A percentile compares a stretch with the other conserved stretches of the same genome.
These are phyloP conservation scores for Yarrowia sp. DNA, from an alignment of 805 yeast genomes.

Conservation along the genomic window DNA sequence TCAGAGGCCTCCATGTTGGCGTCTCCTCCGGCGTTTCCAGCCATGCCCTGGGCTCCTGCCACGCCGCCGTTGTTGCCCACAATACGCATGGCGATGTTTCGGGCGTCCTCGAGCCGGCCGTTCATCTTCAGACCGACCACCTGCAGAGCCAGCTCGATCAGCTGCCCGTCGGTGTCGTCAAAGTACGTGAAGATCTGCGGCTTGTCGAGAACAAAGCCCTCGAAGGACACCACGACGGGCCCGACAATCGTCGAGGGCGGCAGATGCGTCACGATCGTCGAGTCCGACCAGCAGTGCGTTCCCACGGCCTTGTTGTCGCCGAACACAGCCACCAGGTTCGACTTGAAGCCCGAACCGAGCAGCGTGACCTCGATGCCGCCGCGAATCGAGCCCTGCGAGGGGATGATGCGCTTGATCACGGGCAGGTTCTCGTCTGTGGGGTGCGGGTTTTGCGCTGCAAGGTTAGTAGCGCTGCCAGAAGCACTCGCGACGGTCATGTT, in stretches of 20 bases:
- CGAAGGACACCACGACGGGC: conserved; percentile 83
- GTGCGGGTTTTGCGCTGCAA: not conserved
- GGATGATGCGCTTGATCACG: conserved; percentile 80
- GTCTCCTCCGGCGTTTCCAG: not conserved
- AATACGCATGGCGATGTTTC: conserved; percentile 86
- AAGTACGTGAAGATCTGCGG: conserved; percentile 78
- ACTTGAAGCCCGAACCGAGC: conserved; percentile 80
- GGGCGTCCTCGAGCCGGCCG: conserved; percentile 91
- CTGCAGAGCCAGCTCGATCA: conserved; percentile 91
- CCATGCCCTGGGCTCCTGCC: conserved; percentile 13
- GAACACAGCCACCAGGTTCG: conserved; percentile 81
- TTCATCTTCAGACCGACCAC: conserved; percentile 97
- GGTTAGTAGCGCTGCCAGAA: not conserved
- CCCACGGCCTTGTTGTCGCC: conserved; percentile 57
- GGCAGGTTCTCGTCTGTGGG: conserved; percentile 42
- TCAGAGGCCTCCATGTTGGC: not conserved
- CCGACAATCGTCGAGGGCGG: conserved; percentile 92
- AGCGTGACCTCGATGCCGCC: conserved; percentile 96
- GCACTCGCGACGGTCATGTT: conserved; percentile 16
- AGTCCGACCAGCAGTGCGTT: conserved; percentile 94
- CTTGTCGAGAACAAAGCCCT: conserved; percentile 47
- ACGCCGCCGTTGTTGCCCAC: conserved; percentile 53
- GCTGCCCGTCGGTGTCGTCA: conserved; percentile 92
- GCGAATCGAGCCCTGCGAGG: conserved; percentile 91
- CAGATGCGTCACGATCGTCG: conserved; percentile 87